Percentiles rank a stretch among this genome's conserved stretches.
These are phyloP conservation scores for Fusarium anthophilum DNA, from an alignment of 2,329 filamentous ascomycete genomes.

Conservation along the genomic window DNA sequence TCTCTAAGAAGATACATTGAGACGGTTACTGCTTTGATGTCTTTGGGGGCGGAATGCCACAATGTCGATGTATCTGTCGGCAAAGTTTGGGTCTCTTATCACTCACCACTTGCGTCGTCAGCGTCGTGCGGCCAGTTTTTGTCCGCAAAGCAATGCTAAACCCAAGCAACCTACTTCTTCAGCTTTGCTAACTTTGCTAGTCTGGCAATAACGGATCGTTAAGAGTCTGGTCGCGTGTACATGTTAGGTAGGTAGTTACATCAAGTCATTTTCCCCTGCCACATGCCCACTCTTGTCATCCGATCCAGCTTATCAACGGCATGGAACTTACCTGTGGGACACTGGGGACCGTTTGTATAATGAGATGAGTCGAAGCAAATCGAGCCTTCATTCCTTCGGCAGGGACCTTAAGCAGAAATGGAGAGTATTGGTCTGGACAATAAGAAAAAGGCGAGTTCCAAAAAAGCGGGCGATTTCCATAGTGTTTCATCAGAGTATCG, in stretches of 20 bases:
- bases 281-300: slow-evolving; percentile 16
- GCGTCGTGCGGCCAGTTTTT: background rate
- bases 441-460: background rate
- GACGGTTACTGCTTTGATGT: background rate
- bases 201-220: background rate
- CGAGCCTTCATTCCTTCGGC: background rate
- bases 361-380: background rate
- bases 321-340: background rate
- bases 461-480: background rate
- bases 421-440: background rate
- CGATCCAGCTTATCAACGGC: slow-evolving; percentile 3
- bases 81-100: background rate
- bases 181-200: background rate
- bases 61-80: background rate
- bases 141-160: background rate
- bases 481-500: slow-evolving; percentile 8
- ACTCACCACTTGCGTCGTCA: background rate
- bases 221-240: background rate
- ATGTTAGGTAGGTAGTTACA: background rate
- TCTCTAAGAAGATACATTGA: background rate
- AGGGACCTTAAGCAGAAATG: background rate
- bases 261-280: background rate
- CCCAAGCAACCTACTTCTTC: background rate
- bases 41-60: background rate
- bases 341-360: background rate